Evolutionary conservation across 148 eudicot genomes (phyloP), one percentile per base, ranked within the genome.

Genomic region (Dianthus caryophyllus): DNA sequence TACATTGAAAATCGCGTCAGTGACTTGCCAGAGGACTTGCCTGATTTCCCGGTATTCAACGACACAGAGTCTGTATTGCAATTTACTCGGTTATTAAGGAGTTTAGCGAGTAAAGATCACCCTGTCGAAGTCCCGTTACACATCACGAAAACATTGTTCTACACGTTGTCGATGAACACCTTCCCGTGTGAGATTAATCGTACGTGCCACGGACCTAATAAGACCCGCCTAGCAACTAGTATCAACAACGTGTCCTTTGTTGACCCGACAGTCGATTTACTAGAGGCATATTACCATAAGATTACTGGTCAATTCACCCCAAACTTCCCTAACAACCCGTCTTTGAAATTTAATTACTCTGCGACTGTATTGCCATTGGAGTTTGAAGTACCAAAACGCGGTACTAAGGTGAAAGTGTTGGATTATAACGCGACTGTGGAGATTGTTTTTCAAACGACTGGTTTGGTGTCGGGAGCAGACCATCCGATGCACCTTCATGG

Each of bases 401-500:
- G 65, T 21, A 88, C 96, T 0, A 84, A 77, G 18, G 91, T 82
- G 21, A 88, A 79, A 76, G 70, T 76, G 11, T 27, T 91, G 0
- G 87, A 82, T 72, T 91, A 26, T 61, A 83, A 84, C 56, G 22
- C 88, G 0, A 77, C 82, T 4, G 85, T 86, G 6, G 84, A 91
- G 78, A 79, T 91, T 9, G 85, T 91, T 55, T 48, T 88, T 22
- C 97, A 91, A 61, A 78, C 84, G 60, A 84, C 87, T 1, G 83
- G 82, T 0, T 25, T 86, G 27, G 18, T 86, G 0, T 76, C 67
- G 1, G 36, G 73, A 1, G 96, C 87, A 62, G 87, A 84, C 71
- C 97, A 91, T 68, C 96, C 97, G 0, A 88, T 91, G 44, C 97
- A 88, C 39, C 69, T 91, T 65, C 97, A 91, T 50, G 89, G 92